phyloP scores from a whole-genome alignment of 2,329 filamentous ascomycete species.

The Curvularia lunata region DNA sequence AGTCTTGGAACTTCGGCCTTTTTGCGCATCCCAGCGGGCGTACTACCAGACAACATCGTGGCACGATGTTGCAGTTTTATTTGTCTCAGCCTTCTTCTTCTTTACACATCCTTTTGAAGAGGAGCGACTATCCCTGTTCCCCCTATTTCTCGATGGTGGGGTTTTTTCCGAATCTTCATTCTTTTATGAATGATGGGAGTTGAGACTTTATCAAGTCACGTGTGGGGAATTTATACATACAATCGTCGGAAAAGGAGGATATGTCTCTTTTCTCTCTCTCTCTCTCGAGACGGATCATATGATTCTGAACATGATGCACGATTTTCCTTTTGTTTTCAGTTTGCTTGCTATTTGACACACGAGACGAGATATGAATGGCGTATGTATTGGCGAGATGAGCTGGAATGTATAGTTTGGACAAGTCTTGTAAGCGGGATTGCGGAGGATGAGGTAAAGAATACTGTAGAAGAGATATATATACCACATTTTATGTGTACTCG shows the following conservation, averaged over 20 bases:
- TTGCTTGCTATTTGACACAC: neutral
- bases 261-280: too few relatives aligned
- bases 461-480: neutral
- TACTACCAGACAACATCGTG: neutral
- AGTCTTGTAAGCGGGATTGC: too few relatives aligned
- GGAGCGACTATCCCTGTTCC: too few relatives aligned
- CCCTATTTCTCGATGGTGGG: too few relatives aligned
- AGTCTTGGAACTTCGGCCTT: slow-evolving; percentile 16
- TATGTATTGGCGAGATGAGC: neutral
- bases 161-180: neutral
- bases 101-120: too few relatives aligned
- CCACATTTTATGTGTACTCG: neutral
- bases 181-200: too few relatives aligned
- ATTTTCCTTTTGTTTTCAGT: neutral
- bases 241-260: too few relatives aligned
- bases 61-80: neutral
- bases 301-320: too few relatives aligned
- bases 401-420: neutral
- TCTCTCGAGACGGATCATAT: too few relatives aligned
- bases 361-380: slow-evolving; percentile 6
- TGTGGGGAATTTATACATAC: too few relatives aligned
- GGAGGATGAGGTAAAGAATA: neutral
- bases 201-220: too few relatives aligned
- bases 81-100: neutral
- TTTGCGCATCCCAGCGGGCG: slow-evolving; percentile 1